Evolutionary conservation across 192 early-diverging fungal species (phyloP).

Genomic region (Podila minutissima): DNA sequence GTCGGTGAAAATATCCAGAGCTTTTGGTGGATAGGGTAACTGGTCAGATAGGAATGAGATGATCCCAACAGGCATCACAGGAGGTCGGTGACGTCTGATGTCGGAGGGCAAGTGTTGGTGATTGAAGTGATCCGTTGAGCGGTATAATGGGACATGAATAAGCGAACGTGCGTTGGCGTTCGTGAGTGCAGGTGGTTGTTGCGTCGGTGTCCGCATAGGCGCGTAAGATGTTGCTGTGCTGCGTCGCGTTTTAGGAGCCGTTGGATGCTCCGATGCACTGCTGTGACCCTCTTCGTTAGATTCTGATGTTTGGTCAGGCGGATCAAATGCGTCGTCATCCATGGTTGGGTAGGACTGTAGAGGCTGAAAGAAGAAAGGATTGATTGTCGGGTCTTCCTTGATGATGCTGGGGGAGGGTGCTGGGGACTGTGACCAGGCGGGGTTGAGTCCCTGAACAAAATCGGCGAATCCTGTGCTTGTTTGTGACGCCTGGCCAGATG

Average conservation of each 20-base stretch:
- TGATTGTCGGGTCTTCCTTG: constrained; percentile 63
- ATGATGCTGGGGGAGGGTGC: constrained; percentile 56
- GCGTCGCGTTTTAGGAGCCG: not conserved
- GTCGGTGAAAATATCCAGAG: constrained; percentile 46
- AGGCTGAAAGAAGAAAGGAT: constrained; percentile 62
- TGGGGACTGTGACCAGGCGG: constrained; percentile 68
- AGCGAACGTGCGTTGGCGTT: constrained; percentile 61
- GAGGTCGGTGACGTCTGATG: constrained; percentile 28
- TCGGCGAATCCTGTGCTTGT: constrained; percentile 55
- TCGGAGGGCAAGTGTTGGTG: constrained; percentile 42
- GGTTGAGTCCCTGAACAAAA: constrained; percentile 64
- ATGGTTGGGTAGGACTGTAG: constrained; percentile 53
- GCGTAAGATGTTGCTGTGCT: constrained; percentile 1
- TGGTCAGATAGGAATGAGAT: constrained; percentile 63
- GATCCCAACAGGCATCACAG: constrained; percentile 59
- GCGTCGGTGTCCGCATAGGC: constrained; percentile 4
- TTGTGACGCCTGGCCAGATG: not conserved
- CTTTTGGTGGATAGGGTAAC: constrained; percentile 59
- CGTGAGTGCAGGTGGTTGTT: constrained; percentile 33
- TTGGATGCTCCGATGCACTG: constrained; percentile 17
- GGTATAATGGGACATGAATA: constrained; percentile 62
- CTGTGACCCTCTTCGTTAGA: constrained; percentile 29
- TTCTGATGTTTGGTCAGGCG: constrained; percentile 51
- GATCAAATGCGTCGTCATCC: constrained; percentile 67
- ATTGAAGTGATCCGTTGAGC: constrained; percentile 53